Evolutionary conservation across 1,284 basidiomycete genomes (phyloP).

Genomic region (Retiboletus fuscus): DNA sequence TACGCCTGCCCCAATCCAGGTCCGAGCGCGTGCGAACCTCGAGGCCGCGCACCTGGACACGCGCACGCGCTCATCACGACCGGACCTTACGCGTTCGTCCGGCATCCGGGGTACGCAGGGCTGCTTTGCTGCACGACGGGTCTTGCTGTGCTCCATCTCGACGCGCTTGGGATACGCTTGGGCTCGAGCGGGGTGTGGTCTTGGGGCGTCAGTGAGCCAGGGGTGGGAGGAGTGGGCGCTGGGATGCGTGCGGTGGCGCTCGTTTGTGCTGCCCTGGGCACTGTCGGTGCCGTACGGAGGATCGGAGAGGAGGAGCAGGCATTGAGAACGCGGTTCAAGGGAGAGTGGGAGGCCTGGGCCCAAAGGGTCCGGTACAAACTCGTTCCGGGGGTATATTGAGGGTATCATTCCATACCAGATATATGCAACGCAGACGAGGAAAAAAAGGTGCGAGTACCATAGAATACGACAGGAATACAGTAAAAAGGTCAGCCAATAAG

Average conservation of each 20-base stretch:
- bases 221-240: not conserved
- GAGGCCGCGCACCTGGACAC: constrained; percentile 8
- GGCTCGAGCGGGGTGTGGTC: not conserved
- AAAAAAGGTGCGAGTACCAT: constrained; percentile 10
- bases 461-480: constrained; percentile 13
- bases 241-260: constrained; percentile 29
- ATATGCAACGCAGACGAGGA: not conserved
- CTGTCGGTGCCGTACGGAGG: constrained; percentile 24
- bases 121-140: constrained; percentile 32
- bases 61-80: constrained; percentile 45
- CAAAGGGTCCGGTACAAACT: constrained; percentile 34
- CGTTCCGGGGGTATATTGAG: constrained; percentile 41
- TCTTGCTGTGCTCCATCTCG: constrained; percentile 24
- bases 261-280: constrained; percentile 18
- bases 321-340: constrained; percentile 30
- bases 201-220: not conserved
- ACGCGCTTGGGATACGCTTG: not conserved
- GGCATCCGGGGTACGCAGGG: constrained; percentile 50
- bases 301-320: constrained; percentile 33
- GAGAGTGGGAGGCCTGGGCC: constrained; percentile 40
- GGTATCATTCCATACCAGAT: not conserved
- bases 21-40: constrained; percentile 16
- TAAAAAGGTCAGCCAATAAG: not conserved
- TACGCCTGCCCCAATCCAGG: constrained; percentile 41
- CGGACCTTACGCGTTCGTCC: constrained; percentile 45